Base-by-base conservation (phyloP, 2,329 filamentous ascomycete species). In the Mollisia scopiformis region DNA sequence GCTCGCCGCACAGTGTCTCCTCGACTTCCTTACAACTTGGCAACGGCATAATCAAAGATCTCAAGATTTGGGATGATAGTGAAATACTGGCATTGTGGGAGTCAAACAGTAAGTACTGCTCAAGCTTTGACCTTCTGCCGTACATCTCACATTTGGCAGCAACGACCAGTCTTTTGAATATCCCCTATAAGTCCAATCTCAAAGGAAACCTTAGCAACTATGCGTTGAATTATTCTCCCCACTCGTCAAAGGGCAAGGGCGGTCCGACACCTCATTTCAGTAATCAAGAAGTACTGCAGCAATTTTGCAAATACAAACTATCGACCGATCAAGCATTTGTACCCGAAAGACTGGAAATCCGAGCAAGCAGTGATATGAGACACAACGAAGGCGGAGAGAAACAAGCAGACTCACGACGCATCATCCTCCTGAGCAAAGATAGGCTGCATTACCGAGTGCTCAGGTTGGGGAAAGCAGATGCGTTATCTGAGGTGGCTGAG, bases 81-180 rank as follows among this genome's bases (percentile, higher is more conserved):
- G 59, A 39, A 8, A 31, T 75, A n/a, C 51, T 74, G 4, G 56
- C 72, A 1, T 57, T 75, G 14, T 74, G 69, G 70, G 65, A 69
- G 28, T 30, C 56, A 1, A 46, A 68, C 21, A 70, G 73, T 72
- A 61, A 57, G 61, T 43, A 43, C 8, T 35, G 1, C 13, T 3
- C 19, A 6, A n/a, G n/a, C 16, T 33, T 13, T 23, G 19, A n/a
- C 7, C 6, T 2, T 51, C 6, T 5, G 11, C n/a, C 16, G 23
- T 19, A 33, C 21, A 19, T 21, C 49, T 51, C 7, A 51, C n/a
- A 33, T 33, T 19, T 1, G 13, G 16, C 19, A 71, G 69, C 52
- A 11, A 47, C 47, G 23, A 62, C 62, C 21, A 64, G 59, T 30
- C 62, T 74, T 23, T 58, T 74, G 16, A 65, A 47, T 19, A 64